Evolutionary conservation across 164 flowering plant genomes (phyloP).

Genomic region (Piper longum): DNA sequence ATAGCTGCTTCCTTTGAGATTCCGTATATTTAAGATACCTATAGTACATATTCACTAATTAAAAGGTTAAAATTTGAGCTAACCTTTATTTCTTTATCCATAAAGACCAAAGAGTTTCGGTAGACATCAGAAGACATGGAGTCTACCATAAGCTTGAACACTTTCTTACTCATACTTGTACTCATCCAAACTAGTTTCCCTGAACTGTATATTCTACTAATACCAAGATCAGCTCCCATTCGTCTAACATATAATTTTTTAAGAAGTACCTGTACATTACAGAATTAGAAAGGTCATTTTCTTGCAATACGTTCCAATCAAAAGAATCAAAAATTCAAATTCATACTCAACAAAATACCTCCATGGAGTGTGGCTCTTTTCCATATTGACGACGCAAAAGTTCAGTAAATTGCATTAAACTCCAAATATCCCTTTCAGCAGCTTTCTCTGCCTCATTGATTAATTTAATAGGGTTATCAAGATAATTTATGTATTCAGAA

Average conservation of each 20-base stretch:
- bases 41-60: neutral
- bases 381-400: conserved; percentile 79
- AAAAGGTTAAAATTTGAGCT: neutral
- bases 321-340: neutral
- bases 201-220: conserved; percentile 57
- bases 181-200: conserved; percentile 77
- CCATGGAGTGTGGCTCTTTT: conserved; percentile 91
- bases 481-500: conserved; percentile 83
- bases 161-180: conserved; percentile 67
- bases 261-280: conserved; percentile 27
- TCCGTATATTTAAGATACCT: neutral
- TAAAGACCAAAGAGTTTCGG: conserved; percentile 43
- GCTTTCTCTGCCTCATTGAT: conserved; percentile 72
- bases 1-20: neutral
- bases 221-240: conserved; percentile 97
- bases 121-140: conserved; percentile 58
- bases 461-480: conserved; percentile 79
- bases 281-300: neutral
- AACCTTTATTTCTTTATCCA: conserved; percentile 73
- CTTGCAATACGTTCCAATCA: neutral
- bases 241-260: conserved; percentile 86
- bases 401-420: conserved; percentile 77
- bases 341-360: conserved; percentile 11
- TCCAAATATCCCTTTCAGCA: conserved; percentile 71
- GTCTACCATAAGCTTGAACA: conserved; percentile 64